These are phyloP conservation scores for Mortierella sp. DNA, from an alignment of 371 early-diverging fungal species.

Conservation along the genomic window DNA sequence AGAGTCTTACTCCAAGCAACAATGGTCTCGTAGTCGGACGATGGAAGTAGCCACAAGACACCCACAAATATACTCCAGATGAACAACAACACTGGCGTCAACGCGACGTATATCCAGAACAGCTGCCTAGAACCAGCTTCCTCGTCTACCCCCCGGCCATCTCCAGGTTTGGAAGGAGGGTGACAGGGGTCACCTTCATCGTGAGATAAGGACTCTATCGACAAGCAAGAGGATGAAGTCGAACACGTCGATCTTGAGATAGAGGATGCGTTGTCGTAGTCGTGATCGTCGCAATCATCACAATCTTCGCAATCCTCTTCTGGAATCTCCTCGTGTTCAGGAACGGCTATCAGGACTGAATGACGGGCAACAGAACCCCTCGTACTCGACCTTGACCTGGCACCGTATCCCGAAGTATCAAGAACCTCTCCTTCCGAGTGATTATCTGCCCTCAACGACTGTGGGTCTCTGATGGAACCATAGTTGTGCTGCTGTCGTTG, in stretches of 20 bases:
- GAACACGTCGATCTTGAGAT: conserved; percentile 38
- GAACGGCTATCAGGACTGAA: conserved; percentile 25
- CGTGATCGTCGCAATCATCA: too few species aligned
- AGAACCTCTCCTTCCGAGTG: too few species aligned
- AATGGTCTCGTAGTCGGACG: conserved; percentile 10
- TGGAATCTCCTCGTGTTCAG: conserved; percentile 6
- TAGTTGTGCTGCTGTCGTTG: conserved; percentile 14
- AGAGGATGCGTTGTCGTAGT: conserved; percentile 21
- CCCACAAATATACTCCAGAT: conserved; percentile 35
- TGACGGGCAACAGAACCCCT: conserved; percentile 7
- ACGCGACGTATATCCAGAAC: conserved; percentile 38
- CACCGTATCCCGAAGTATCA: too few species aligned
- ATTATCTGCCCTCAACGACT: neutral
- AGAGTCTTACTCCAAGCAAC: conserved; percentile 41
- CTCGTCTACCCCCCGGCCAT: neutral
- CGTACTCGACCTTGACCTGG: neutral
- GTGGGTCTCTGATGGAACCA: conserved; percentile 13
- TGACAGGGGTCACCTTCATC: neutral
- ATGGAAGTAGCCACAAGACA: conserved; percentile 24
- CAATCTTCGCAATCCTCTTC: too few species aligned
- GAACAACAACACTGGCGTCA: conserved; percentile 26
- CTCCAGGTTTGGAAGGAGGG: neutral
- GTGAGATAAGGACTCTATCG: conserved; percentile 10
- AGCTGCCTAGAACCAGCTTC: conserved; percentile 20
- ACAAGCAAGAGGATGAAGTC: conserved; percentile 33